Percentiles rank a stretch among this genome's conserved stretches.
Conservation (phyloP, 2,329 filamentous ascomycete species). For the Metarhizium album region DNA sequence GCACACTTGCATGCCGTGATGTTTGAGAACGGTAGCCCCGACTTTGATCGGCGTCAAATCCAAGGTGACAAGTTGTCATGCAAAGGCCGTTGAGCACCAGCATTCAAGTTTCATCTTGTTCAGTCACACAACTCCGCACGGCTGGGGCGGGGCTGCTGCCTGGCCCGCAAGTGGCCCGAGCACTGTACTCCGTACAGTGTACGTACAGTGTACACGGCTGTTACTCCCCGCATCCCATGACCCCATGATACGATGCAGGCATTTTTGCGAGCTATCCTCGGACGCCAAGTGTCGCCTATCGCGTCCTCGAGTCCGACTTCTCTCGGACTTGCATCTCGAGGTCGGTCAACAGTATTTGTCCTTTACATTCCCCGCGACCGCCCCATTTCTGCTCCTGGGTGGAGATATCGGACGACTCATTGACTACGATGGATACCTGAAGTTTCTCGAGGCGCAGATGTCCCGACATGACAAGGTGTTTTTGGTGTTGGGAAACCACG, state of each 20-base stretch:
- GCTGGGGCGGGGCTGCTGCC: too few relatives aligned
- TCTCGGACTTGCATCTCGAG: slow-evolving; percentile 42
- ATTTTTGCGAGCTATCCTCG: slow-evolving; percentile 1
- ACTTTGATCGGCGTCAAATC: slow-evolving; percentile 5
- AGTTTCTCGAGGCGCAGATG: slow-evolving; percentile 32
- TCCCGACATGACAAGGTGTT: slow-evolving; percentile 32
- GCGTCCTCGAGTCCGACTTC: slow-evolving; percentile 18
- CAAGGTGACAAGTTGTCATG: slow-evolving; percentile 1
- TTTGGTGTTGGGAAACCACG: slow-evolving; percentile 42
- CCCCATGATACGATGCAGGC: slow-evolving; percentile 1
- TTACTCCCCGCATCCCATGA: background rate
- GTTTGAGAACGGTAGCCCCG: slow-evolving; percentile 1
- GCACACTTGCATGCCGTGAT: slow-evolving; percentile 6
- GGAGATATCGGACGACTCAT: slow-evolving; percentile 40
- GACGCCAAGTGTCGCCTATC: background rate
- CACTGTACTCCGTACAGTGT: too few relatives aligned
- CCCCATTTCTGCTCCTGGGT: slow-evolving; percentile 33
- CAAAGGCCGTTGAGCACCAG: background rate
- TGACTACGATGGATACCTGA: slow-evolving; percentile 33
- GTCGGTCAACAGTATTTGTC: slow-evolving; percentile 30
- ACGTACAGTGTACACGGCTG: background rate
- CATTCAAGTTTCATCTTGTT: background rate
- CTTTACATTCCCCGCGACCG: slow-evolving; percentile 29
- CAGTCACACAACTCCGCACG: background rate
- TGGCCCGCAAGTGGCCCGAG: too few relatives aligned